Evolutionary conservation across 257 asterid species (phyloP).

Genomic region (Fraxinus americana): DNA sequence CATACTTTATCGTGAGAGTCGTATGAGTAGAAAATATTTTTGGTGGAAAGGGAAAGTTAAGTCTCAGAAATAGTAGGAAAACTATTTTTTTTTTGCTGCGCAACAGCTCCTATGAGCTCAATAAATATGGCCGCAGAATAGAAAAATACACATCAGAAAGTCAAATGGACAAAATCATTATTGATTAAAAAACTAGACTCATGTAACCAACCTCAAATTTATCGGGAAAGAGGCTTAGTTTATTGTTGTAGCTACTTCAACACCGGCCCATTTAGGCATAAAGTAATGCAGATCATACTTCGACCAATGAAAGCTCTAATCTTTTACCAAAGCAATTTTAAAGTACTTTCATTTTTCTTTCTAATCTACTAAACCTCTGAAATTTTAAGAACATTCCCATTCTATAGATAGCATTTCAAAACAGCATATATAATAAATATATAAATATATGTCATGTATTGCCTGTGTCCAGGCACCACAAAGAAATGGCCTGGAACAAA

Average conservation of each 20-base stretch:
- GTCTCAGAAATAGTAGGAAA: too few relatives aligned
- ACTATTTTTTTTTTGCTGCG: too few relatives aligned
- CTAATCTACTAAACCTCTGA: neutral
- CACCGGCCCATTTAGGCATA: neutral
- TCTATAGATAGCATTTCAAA: neutral
- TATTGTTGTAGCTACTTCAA: neutral
- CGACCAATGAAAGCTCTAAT: neutral
- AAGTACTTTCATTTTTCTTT: neutral
- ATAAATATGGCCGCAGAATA: neutral
- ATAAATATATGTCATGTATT: neutral
- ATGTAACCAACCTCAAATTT: too few relatives aligned
- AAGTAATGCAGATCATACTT: neutral
- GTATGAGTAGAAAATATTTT: too few relatives aligned
- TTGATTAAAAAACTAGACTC: too few relatives aligned
- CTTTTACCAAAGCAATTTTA: neutral
- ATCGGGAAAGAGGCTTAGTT: too few relatives aligned
- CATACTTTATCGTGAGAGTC: too few relatives aligned
- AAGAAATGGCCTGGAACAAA: neutral
- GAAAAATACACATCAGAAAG: neutral
- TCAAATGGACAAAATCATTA: neutral
- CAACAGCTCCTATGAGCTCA: neutral
- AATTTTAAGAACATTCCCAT: neutral
- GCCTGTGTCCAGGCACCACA: neutral
- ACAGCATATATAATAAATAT: slow-evolving; percentile 1
- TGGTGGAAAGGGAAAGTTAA: too few relatives aligned